Percentiles rank a stretch among this genome's conserved stretches.
phyloP scores from a whole-genome alignment of 352 stramenopile genomes.

The Phytopythium sindhum region DNA sequence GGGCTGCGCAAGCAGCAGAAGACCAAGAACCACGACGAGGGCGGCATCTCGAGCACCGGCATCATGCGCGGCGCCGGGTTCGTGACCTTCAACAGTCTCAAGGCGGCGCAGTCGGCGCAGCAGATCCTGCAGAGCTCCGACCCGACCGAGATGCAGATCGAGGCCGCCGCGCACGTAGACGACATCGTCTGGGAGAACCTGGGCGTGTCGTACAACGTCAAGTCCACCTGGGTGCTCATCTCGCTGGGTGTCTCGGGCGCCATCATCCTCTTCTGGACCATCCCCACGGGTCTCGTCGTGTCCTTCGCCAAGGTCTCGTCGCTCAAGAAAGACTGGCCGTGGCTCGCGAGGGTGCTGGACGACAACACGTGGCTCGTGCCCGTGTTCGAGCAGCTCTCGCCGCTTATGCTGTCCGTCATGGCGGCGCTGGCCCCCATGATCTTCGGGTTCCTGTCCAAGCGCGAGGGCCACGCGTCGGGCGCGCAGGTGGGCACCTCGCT shows the following conservation, averaged over 20 bases:
- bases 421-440: slow-evolving; percentile 77
- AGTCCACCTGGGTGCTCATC: slow-evolving; percentile 67
- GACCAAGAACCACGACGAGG: slow-evolving; percentile 5
- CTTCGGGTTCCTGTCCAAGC: slow-evolving; percentile 76
- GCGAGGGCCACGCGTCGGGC: slow-evolving; percentile 68
- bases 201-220: slow-evolving; percentile 69
- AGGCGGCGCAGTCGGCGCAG: slow-evolving; percentile 67
- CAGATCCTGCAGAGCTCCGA: slow-evolving; percentile 76
- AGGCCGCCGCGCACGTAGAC: slow-evolving; percentile 55
- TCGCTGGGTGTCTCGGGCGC: slow-evolving; percentile 50
- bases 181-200: slow-evolving; percentile 83
- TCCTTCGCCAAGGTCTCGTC: slow-evolving; percentile 65
- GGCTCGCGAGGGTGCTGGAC: slow-evolving; percentile 35
- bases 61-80: slow-evolving; percentile 79
- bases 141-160: slow-evolving; percentile 67
- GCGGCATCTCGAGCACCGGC: slow-evolving; percentile 25
- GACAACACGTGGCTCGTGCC: slow-evolving; percentile 71
- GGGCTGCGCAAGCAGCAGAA: slow-evolving; percentile 38
- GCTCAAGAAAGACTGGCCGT: slow-evolving; percentile 46
- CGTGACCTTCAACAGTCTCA: slow-evolving; percentile 78
- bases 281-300: slow-evolving; percentile 76
- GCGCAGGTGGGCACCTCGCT: slow-evolving; percentile 64
- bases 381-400: slow-evolving; percentile 71
- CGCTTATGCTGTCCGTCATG: slow-evolving; percentile 80
- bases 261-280: slow-evolving; percentile 84